Conservation (phyloP, 2,329 filamentous ascomycete species). For the Epichloe aotearoae region DNA sequence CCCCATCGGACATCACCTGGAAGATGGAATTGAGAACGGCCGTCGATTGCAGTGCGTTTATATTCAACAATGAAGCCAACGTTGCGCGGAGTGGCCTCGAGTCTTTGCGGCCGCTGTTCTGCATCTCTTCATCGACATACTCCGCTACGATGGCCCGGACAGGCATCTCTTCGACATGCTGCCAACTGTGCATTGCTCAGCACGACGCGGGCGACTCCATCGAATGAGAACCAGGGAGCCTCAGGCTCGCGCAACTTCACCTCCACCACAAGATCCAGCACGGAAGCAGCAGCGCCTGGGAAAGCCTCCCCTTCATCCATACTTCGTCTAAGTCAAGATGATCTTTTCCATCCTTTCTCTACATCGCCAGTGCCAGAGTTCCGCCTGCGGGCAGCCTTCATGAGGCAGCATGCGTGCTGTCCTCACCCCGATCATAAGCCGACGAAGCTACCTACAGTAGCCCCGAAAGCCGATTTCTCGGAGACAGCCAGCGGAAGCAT, state of each 20-base stretch:
- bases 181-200: slow-evolving; percentile 12
- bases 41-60: neutral
- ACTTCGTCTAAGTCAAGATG: slow-evolving; percentile 48
- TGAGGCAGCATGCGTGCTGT: slow-evolving; percentile 86
- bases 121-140: slow-evolving; percentile 20
- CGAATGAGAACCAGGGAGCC: slow-evolving; percentile 6
- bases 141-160: slow-evolving; percentile 9
- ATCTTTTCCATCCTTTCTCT: slow-evolving; percentile 89
- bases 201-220: slow-evolving; percentile 8
- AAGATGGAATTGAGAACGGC: neutral
- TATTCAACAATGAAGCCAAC: slow-evolving; percentile 24
- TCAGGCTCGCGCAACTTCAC: slow-evolving; percentile 17
- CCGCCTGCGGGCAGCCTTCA: slow-evolving; percentile 74
- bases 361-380: slow-evolving; percentile 82
- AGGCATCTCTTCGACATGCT: slow-evolving; percentile 15
- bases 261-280: slow-evolving; percentile 13
- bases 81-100: slow-evolving; percentile 25
- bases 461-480: slow-evolving; percentile 48
- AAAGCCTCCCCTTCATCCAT: slow-evolving; percentile 12
- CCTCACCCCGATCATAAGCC: slow-evolving; percentile 78
- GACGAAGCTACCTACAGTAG: slow-evolving; percentile 53
- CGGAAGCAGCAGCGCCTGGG: slow-evolving; percentile 16
- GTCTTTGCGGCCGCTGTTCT: slow-evolving; percentile 28
- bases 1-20: neutral
- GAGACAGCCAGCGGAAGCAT: slow-evolving; percentile 41